Evolutionary conservation across 2,329 filamentous ascomycete genomes (phyloP), one percentile per base, ranked within the genome.

Genomic region (Dactylonectria macrodidyma): DNA sequence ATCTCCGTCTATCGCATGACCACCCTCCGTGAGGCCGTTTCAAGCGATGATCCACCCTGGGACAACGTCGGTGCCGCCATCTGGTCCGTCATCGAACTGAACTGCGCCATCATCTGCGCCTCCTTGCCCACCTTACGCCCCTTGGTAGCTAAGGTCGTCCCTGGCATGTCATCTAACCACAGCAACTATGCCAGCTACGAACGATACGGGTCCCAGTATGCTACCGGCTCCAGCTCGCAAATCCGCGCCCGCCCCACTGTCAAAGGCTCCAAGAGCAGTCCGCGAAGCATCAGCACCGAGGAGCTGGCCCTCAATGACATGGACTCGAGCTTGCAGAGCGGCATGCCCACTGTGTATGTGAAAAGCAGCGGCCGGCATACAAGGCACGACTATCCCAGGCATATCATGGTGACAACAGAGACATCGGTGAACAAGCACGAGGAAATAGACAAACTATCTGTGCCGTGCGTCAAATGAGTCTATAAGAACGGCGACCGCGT

Each of bases 221-320:
- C 36, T 11, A 38, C 36, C 36, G 7, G 7, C 36, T 38, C 36
- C 36, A 38, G 11, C 36, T 38, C 36, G 36, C 36, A 14, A 38
- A 38, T 38, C 36, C 36, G 36, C 10, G 14, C 36, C 2, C 59
- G 60, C 36, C 51, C 58, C 38, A 55, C 58, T 26, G 65, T 66
- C 62, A 64, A 63, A 46, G 68, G 64, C 50, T 51, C 66, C 22
- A 60, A 67, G 58, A 68, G 56, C 6, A 54, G n/a, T 10, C 62
- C 61, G 44, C 41, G 57, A 12, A 74, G 68, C 54, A 62, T 71
- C 41, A 75, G 72, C 65, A 75, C 72, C 51, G 73, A 76, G 59
- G 74, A 76, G 57, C 68, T 76, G n/a, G 75, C 71, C 3, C 68
- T 77, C 16, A 67, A 69, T 7, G 68, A 71, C 14, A 67, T 71